Conservation (phyloP, 148 eudicot species). For the Rhododendron griersonianum region DNA sequence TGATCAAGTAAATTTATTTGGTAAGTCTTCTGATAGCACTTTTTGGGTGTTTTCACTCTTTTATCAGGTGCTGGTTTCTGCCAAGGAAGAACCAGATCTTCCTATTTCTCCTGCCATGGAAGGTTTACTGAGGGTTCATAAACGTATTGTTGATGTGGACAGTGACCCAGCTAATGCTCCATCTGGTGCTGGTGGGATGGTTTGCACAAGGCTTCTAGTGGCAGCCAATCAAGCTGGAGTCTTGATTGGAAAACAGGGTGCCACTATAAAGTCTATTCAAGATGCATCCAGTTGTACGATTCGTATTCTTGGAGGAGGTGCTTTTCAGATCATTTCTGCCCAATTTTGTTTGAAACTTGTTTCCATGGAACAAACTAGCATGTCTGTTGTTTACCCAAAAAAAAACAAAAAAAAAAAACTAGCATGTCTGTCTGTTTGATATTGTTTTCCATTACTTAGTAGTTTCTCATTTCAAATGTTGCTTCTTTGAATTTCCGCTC, state of each 20-base stretch:
- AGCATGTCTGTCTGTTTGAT: neutral
- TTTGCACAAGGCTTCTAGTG: slow-evolving; percentile 43
- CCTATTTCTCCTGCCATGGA: slow-evolving; percentile 46
- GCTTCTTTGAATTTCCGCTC: neutral
- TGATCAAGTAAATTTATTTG: neutral
- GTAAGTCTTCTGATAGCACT: neutral
- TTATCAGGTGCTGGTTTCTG: slow-evolving; percentile 46
- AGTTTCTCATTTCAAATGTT: neutral
- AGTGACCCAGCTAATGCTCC: slow-evolving; percentile 28
- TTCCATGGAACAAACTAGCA: neutral
- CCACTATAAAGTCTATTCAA: slow-evolving; percentile 49
- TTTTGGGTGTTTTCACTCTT: neutral
- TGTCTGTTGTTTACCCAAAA: too few relatives aligned
- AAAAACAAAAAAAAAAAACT: too few relatives aligned
- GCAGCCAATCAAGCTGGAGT: slow-evolving; percentile 50
- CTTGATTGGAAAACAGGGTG: slow-evolving; percentile 60
- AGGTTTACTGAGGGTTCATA: slow-evolving; percentile 45
- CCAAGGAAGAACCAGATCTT: slow-evolving; percentile 51
- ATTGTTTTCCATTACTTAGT: neutral
- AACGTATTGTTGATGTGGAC: slow-evolving; percentile 35
- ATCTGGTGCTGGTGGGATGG: slow-evolving; percentile 19
- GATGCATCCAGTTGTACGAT: slow-evolving; percentile 42
- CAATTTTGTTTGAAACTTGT: neutral
- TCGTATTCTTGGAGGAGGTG: slow-evolving; percentile 50
- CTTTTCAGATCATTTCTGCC: neutral